Evolutionary conservation across 176 grass and related monocot genomes (phyloP), one percentile per base, ranked within the genome.

Genomic region (Lolium multiflorum): DNA sequence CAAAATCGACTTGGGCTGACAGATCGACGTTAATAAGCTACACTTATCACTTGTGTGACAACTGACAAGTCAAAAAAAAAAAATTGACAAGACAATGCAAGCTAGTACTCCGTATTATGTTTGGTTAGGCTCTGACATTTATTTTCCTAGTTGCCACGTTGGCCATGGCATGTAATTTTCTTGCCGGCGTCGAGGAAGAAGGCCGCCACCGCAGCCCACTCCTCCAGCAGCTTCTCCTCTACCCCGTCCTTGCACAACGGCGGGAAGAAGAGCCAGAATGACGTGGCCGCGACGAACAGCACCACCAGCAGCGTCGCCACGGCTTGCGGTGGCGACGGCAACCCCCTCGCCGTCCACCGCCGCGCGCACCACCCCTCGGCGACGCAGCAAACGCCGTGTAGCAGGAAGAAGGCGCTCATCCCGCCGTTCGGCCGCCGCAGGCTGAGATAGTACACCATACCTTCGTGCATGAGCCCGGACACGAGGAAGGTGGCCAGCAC

Each of bases 391-490:
- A 18, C 39, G 51, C 82, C 92, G 13, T 94, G 89, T 62, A 94
- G 79, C 41, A 81, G 2, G 77, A 94, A 91, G 86, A 94, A 94
- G 13, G 80, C 49, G 11, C 24, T 52, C 8, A 70, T 81, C 79
- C 81, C 86, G 2, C 92, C 92, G 1, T 81, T 88, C 21, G 85
- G 2, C 43, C 31, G 37, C 26, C 21, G 4, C 15, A 51, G 4
- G 82, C 61, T 43, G 66, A 90, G 2, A 73, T 90, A 90, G 70
- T 50, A 88, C 9, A 88, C 62, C 24, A 90, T 88, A 43, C 38
- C 70, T 83, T 93, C 88, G 86, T 90, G 91, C 88, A 93, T 93
- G 25, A 93, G 85, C 66, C 91, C 91, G 37, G 91, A 93, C 12
- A 93, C 85, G n/a, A 86, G 63, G 79, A 92, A 92, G 9, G 82